Evolutionary conservation across 805 yeast genomes (phyloP), one percentile per base, ranked within the genome.

Genomic region (Limtongozyma cylindracea): DNA sequence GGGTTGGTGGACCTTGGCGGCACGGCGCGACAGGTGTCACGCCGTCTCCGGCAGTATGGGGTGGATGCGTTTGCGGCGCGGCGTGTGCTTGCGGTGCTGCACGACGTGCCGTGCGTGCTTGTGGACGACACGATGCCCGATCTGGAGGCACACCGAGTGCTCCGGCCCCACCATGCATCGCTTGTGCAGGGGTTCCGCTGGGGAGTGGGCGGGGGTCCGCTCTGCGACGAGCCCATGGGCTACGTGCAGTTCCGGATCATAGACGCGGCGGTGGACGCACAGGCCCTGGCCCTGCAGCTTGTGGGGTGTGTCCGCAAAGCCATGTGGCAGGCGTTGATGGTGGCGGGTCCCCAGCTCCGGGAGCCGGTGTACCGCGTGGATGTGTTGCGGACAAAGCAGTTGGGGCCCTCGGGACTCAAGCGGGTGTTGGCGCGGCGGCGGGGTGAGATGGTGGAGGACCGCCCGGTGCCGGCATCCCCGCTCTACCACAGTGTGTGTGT

Each of bases 41-140:
- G n/a, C n/a, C n/a, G n/a, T n/a, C n/a, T n/a, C n/a, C n/a, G n/a
- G n/a, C n/a, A 13, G 5, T 70, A 68, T 37, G 59, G 55, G 0
- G 80, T 93, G 91, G 95, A 82, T 41, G 53, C 82, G 0, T 47
- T 80, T 11, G 72, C 80, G 0, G 68, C 93, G 0, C 53, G 92
- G 30, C 70, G 88, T 1, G 45, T 78, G 4, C 74, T 77, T 1
- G 67, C 78, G 1, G 59, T 55, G 2, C 45, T 40, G 10, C 20
- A 34, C 21, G 32, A 28, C 9, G 50, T 51, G 4, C 63, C 82
- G 0, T 68, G 64, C 25, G 36, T 59, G 9, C 37, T 63, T 12
- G 25, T 60, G 10, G 76, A 84, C 39, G 95, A 84, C 32, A 74
- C 91, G 0, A 35, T 82, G 3, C 53, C 45, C 23, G 66, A 60